Conservation (phyloP, 1,284 basidiomycete genomes). For the Wallemia ichthyophaga region DNA sequence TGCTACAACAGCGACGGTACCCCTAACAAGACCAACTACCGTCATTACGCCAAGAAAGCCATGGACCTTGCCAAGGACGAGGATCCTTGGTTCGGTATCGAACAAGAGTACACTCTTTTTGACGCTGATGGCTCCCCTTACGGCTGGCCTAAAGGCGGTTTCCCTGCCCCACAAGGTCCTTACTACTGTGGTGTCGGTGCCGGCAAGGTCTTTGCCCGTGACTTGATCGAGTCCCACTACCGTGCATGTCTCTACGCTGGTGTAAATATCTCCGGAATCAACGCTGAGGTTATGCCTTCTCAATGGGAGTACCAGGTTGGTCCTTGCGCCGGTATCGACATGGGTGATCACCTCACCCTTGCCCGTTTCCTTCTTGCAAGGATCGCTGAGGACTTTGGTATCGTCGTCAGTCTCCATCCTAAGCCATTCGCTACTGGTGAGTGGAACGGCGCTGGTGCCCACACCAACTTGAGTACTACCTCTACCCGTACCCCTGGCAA, state of each 20-base stretch:
- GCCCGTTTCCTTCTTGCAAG: conserved; percentile 74
- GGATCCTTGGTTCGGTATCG: conserved; percentile 89
- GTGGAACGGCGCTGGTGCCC: conserved; percentile 95
- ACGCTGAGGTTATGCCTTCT: conserved; percentile 98
- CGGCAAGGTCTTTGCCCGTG: conserved; percentile 92
- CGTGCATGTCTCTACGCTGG: conserved; percentile 69
- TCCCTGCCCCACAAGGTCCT: conserved; percentile 96
- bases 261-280: conserved; percentile 96
- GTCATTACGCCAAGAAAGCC: conserved; percentile 61
- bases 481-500: conserved; percentile 60
- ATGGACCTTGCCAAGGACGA: conserved; percentile 65
- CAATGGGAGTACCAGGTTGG: conserved; percentile 99
- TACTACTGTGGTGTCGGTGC: conserved; percentile 98
- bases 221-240: conserved; percentile 98
- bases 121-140: conserved; percentile 69
- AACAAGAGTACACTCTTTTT: conserved; percentile 98
- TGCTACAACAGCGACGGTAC: conserved; percentile 98
- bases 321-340: conserved; percentile 83
- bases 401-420: conserved; percentile 71
- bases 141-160: conserved; percentile 96
- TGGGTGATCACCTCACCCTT: conserved; percentile 98
- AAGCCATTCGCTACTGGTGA: conserved; percentile 77
- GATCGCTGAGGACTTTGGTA: conserved; percentile 89
- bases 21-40: conserved; percentile 89
- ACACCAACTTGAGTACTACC: conserved; percentile 39